phyloP scores from a whole-genome alignment of 345 rosid genomes.

The Eucalyptus sideroxylon region DNA sequence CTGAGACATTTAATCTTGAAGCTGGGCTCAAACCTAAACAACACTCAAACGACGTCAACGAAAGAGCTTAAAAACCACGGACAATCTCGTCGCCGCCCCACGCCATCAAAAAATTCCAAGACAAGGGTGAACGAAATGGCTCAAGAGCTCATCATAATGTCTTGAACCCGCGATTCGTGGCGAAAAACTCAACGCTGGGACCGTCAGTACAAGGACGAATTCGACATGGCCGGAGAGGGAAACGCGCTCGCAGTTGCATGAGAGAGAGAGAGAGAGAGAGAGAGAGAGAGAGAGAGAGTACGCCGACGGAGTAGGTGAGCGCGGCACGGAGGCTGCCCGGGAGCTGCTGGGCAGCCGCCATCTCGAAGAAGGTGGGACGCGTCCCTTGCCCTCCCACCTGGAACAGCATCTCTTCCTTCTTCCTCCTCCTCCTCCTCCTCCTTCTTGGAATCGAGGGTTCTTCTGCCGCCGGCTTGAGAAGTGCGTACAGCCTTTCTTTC shows the following conservation, averaged over 20 bases:
- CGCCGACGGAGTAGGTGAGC: constrained; percentile 89
- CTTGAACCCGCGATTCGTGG: neutral
- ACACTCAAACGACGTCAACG: neutral
- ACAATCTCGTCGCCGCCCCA: neutral
- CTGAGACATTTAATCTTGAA: neutral
- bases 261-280: neutral
- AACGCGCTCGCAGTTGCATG: neutral
- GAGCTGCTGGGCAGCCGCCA: constrained; percentile 99
- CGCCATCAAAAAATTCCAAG: neutral
- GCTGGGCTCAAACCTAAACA: neutral
- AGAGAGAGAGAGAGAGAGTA: constrained; percentile 7
- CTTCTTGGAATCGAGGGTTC: neutral
- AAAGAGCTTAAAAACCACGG: neutral
- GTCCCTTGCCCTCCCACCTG: constrained; percentile 99
- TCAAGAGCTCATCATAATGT: neutral
- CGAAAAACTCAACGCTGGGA: neutral
- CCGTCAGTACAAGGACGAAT: neutral
- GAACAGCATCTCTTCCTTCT: constrained; percentile 52
- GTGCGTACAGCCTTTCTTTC: neutral
- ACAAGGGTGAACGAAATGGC: neutral
- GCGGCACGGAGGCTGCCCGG: constrained; percentile 98
- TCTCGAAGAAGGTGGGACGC: constrained; percentile 99
- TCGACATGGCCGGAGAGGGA: neutral
- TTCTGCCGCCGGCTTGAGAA: neutral
- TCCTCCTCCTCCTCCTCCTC: neutral